Conservation (phyloP, 2,329 filamentous ascomycete genomes). For the Cladosporium velox region DNA sequence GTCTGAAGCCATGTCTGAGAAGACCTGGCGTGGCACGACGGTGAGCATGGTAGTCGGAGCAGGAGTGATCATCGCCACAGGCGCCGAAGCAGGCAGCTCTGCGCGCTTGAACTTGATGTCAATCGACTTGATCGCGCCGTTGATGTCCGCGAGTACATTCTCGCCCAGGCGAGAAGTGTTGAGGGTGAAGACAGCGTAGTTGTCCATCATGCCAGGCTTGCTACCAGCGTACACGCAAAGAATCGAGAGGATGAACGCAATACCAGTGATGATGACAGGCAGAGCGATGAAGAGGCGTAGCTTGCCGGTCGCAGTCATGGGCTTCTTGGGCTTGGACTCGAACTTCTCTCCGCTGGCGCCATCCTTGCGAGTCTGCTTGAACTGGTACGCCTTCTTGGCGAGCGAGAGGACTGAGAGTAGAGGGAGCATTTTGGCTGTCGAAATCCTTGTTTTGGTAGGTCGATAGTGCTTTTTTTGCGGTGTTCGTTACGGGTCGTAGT, state of each 20-base stretch:
- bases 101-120: conserved; percentile 26
- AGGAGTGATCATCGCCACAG: conserved; percentile 18
- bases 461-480: background rate
- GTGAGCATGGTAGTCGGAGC: conserved; percentile 28
- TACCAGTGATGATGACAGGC: conserved; percentile 47
- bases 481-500: background rate
- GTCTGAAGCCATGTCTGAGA: background rate
- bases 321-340: conserved; percentile 5
- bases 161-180: conserved; percentile 59
- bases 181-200: conserved; percentile 59
- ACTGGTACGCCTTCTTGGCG: conserved; percentile 14
- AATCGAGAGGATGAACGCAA: conserved; percentile 59
- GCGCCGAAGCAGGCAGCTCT: conserved; percentile 17
- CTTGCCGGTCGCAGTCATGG: conserved; percentile 12
- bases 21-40: conserved; percentile 23
- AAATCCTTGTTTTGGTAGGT: background rate
- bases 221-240: conserved; percentile 64
- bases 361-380: conserved; percentile 16
- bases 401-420: background rate
- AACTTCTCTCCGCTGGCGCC: background rate
- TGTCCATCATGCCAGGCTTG: conserved; percentile 57
- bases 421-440: conserved; percentile 12
- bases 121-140: conserved; percentile 30
- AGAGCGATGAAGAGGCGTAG: conserved; percentile 20
- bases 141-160: conserved; percentile 35